Evolutionary conservation across 164 flowering plant genomes (phyloP), one percentile per base, ranked within the genome.

Genomic region (Houttuynia cordata): DNA sequence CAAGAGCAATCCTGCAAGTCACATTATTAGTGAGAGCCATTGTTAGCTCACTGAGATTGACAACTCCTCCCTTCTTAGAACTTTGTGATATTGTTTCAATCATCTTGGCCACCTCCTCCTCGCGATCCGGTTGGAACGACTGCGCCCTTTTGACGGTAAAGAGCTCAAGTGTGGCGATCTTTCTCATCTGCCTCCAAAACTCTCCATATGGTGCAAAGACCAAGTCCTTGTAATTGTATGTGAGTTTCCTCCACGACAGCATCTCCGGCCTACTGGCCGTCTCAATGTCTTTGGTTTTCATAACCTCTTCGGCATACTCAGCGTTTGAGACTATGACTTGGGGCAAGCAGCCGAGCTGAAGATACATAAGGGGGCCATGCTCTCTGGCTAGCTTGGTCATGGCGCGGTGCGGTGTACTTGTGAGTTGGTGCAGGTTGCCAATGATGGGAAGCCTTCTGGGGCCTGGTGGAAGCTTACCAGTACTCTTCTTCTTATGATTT

Each of bases 291-390:
- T 61, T 54, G n/a, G 55, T 61, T 51, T 49, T 61, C 41, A 61
- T 9, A n/a, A 61, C 42, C 62, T 45, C 62, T 47, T n/a, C 18
- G 14, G 62, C 62, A 8, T 20, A 20, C n/a, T 19, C 12, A 10
- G 55, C 55, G 24, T 54, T 49, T 18, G 63, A 61, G 30, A 61
- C 63, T 6, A 61, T 55, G 4, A 61, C 6, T 14, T 54, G 50
- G 3, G 63, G 63, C 19, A 61, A 21, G 9, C 30, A 10, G 12
- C 63, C 63, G 0, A 61, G 56, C 51, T 61, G 34, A n/a, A 61
- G 41, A 22, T 61, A 51, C 63, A 61, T 61, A 41, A 61, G 63
- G 13, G 55, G 24, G 41, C 63, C 63, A 51, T 61, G 42, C 34
- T 61, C 51, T 23, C 13, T 17, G n/a, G 65, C 20, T 19, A 39